Base-by-base conservation (phyloP, 176 grass and related monocot species). In the Avena insularis region DNA sequence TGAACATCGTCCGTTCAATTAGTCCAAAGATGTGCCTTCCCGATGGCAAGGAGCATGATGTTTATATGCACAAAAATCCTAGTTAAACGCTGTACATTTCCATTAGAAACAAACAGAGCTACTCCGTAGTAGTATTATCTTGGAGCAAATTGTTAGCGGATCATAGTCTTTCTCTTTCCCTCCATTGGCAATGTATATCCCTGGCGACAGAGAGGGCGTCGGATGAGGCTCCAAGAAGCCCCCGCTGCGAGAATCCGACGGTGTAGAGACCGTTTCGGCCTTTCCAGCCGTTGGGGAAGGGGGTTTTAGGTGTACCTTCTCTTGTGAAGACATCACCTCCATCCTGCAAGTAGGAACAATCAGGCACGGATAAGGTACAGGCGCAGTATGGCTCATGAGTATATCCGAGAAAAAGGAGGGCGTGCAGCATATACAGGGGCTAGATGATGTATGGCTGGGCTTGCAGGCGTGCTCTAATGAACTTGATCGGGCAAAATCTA, bases 201-300 rank as follows among this genome's bases (percentile, higher is more conserved):
- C 63, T 72, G 46, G 97, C 92, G 56, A 99, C 67, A 57, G 83
- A 94, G 67, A 96, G 71, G 19, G 97, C 94, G 80, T 99, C 97
- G 2, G 85, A 77, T 2, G 97, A 93, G 11, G 97, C 78, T 77
- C 97, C 97, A 19, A 96, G 94, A 38, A 99, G 87, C 5, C 97
- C 97, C 58, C 87, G 82, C 77, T 88, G 87, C 6, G 97, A 91
- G 85, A 99, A 96, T 0, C 97, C 97, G 14, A 96, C 89, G 43
- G 92, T 91, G 89, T 94, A 99, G 75, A 99, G 87, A 3, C 97
- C 92, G 19, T 96, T 87, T n/a, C 87, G 63, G 53, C 94, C 97
- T 87, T 83, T 96, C 97, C 97, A 99, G 10, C 91, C 89, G 40
- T 93, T 58, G 0, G 94, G 97, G 60, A 94, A 99, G 20, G 85